Conservation (phyloP, 345 rosid species). For the Eucalyptus fibrosa region DNA sequence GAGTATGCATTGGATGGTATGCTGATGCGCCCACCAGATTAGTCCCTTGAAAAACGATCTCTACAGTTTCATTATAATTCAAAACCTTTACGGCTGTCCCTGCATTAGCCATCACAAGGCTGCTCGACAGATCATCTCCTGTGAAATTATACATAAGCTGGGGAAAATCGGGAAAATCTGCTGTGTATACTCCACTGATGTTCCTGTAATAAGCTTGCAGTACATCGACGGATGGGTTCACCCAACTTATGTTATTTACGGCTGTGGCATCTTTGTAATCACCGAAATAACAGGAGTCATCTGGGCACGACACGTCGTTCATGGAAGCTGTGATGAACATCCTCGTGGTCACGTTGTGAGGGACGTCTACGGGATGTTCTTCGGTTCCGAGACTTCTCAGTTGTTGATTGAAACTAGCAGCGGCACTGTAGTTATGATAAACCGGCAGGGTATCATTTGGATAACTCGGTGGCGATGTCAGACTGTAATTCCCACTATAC, state of each 20-base stretch:
- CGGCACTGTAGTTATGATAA: neutral
- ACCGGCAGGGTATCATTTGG: neutral
- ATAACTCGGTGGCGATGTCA: neutral
- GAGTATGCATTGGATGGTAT: neutral
- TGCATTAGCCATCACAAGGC: neutral
- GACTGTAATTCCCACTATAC: neutral
- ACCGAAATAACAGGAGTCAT: neutral
- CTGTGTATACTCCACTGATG: neutral
- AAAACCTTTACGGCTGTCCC: neutral
- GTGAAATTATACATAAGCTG: neutral
- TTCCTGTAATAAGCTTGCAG: neutral
- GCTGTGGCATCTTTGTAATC: neutral
- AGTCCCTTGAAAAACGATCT: neutral
- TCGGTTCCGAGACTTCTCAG: neutral
- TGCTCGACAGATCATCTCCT: neutral
- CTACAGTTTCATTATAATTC: neutral
- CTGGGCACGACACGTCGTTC: neutral
- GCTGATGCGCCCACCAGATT: neutral
- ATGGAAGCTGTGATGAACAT: neutral
- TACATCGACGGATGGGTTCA: neutral
- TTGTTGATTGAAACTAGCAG: neutral
- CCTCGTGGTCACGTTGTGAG: neutral
- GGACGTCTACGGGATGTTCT: neutral
- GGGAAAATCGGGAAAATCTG: neutral
- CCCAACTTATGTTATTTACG: neutral